phyloP scores from a whole-genome alignment of 2,329 filamentous ascomycete species.

The Zasmidium angulare region DNA sequence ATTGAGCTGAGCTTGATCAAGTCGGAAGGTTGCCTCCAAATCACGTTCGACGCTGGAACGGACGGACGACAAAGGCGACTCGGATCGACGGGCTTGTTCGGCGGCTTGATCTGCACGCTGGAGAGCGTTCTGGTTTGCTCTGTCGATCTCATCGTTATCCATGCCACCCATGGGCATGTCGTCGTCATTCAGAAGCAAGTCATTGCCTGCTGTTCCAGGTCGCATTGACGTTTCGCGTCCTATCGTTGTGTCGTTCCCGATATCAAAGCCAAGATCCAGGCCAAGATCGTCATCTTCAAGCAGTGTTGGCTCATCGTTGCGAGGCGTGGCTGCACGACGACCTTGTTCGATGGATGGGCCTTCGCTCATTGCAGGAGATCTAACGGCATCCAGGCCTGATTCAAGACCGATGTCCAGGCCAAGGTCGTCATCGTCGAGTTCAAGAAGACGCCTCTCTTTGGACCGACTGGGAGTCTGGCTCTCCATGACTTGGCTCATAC shows the following conservation, averaged over 20 bases:
- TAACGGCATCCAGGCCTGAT: conserved; percentile 39
- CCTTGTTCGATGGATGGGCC: conserved; percentile 76
- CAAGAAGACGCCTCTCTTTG: conserved; percentile 23
- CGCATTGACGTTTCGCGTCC: conserved; percentile 19
- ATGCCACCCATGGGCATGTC: conserved; percentile 48
- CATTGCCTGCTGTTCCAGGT: conserved; percentile 19
- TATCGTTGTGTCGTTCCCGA: conserved; percentile 34
- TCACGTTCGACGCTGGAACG: conserved; percentile 56
- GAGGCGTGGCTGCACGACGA: conserved; percentile 70
- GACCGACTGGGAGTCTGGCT: conserved; percentile 31
- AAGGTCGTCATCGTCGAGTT: conserved; percentile 58
- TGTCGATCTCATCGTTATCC: conserved; percentile 39
- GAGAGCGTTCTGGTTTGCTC: conserved; percentile 39
- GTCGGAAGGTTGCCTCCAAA: conserved; percentile 61
- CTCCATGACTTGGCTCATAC: conserved; percentile 71
- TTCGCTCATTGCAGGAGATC: conserved; percentile 26
- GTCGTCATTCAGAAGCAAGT: conserved; percentile 31
- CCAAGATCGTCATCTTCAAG: conserved; percentile 60
- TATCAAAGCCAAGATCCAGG: conserved; percentile 45
- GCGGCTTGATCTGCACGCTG: conserved; percentile 44
- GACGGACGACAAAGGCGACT: conserved; percentile 57
- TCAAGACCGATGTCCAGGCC: conserved; percentile 66
- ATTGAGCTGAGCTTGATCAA: conserved; percentile 33
- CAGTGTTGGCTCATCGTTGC: conserved; percentile 57
- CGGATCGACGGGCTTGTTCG: conserved; percentile 43